Conservation (phyloP, 106 monocot species). For the Platanthera zijinensis region DNA sequence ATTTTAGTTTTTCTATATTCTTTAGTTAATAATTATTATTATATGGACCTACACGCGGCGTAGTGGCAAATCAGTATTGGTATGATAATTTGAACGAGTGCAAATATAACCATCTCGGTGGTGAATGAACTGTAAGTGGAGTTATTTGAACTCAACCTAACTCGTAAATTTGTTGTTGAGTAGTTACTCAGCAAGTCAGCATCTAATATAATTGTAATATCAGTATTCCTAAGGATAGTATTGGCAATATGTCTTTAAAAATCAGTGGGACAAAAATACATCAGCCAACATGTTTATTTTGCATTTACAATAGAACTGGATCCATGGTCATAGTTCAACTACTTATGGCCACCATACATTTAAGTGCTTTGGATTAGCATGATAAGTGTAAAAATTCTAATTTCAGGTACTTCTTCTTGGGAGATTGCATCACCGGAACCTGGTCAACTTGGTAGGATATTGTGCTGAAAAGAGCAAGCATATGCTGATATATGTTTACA, state of each 20-base stretch:
- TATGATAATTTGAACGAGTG: too few species aligned
- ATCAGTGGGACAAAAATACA: background rate
- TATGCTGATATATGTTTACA: slow-evolving; percentile 65
- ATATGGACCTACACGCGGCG: too few species aligned
- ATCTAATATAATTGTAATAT: background rate
- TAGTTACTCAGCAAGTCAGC: too few species aligned
- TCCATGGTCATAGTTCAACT: background rate
- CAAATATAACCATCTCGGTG: too few species aligned
- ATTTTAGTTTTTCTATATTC: too few species aligned
- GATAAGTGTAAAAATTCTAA: background rate
- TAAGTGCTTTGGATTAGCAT: background rate
- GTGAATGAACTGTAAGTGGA: too few species aligned
- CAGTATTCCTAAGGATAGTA: background rate
- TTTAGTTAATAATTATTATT: too few species aligned
- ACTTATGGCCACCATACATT: background rate
- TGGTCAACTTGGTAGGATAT: slow-evolving; percentile 72
- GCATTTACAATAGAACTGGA: too few species aligned
- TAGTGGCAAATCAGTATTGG: too few species aligned
- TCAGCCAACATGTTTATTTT: background rate
- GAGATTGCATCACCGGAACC: slow-evolving; percentile 68
- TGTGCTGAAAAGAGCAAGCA: slow-evolving; percentile 55
- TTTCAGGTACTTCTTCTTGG: slow-evolving; percentile 65
- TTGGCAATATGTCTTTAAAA: too few species aligned
- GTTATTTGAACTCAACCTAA: too few species aligned
- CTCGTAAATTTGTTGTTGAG: too few species aligned